Conservation (phyloP, 371 early-diverging fungal species). For the Lichtheimia ornata region DNA sequence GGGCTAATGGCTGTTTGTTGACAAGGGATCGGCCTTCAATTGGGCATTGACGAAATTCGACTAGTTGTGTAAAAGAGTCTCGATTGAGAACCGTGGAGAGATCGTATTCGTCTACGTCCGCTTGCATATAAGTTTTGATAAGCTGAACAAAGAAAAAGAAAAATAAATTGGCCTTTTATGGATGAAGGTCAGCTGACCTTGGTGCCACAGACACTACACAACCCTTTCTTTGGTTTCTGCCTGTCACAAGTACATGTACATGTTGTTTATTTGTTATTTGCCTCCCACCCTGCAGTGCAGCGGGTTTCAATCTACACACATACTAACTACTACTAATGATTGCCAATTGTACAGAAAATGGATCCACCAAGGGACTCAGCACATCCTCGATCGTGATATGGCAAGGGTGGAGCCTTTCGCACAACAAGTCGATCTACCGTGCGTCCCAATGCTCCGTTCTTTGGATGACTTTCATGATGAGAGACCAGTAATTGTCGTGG, state of each 20-base stretch:
- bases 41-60: constrained; percentile 31
- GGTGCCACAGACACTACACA: no score
- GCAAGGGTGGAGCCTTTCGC: neutral
- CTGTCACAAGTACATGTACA: no score
- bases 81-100: constrained; percentile 39
- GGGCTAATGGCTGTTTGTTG: constrained; percentile 23
- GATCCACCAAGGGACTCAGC: neutral
- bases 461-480: constrained; percentile 21
- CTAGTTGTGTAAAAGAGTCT: constrained; percentile 24
- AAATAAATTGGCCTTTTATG: neutral
- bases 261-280: no score
- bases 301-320: no score
- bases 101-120: constrained; percentile 22
- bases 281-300: no score
- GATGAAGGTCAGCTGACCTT: neutral
- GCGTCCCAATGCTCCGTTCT: constrained; percentile 13
- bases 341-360: neutral
- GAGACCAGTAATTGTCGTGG: constrained; percentile 17
- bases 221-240: no score
- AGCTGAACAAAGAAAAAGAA: neutral
- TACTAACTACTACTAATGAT: neutral
- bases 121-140: neutral
- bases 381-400: neutral
- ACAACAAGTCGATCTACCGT: constrained; percentile 10
- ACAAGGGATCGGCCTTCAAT: constrained; percentile 43